Conservation (phyloP, 345 rosid genomes). For the Populus davidiana region DNA sequence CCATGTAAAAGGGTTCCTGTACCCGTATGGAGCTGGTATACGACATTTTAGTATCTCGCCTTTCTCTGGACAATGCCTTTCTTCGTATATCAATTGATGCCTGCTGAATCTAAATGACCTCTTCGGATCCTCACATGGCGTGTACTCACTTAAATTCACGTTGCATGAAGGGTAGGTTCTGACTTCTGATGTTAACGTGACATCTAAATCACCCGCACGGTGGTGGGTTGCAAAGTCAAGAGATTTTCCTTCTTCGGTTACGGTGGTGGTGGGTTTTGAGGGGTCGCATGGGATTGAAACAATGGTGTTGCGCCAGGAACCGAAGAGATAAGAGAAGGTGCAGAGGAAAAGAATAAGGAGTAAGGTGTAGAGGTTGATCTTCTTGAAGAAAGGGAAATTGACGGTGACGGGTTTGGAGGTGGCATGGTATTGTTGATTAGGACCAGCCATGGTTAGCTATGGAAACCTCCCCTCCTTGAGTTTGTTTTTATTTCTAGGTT, state of each 20-base stretch:
- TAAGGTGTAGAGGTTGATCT: slow-evolving; percentile 12
- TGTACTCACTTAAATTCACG: slow-evolving; percentile 39
- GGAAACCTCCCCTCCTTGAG: background rate
- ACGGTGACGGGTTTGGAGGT: slow-evolving; percentile 6
- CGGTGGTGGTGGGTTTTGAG: slow-evolving; percentile 1
- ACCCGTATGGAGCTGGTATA: slow-evolving; percentile 30
- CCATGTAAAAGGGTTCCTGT: slow-evolving; percentile 41
- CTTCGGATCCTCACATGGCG: slow-evolving; percentile 44
- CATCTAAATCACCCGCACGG: background rate
- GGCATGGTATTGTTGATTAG: slow-evolving; percentile 5
- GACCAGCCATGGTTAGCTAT: slow-evolving; percentile 22
- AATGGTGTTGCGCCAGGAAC: slow-evolving; percentile 21
- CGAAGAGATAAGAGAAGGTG: slow-evolving; percentile 40
- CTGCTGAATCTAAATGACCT: slow-evolving; percentile 33
- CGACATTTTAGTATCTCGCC: slow-evolving; percentile 27
- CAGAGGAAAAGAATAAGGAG: slow-evolving; percentile 38
- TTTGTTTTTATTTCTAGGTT: background rate
- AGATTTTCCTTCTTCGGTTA: background rate
- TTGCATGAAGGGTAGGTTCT: slow-evolving; percentile 33
- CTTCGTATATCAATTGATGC: slow-evolving; percentile 30
- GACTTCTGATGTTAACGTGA: background rate
- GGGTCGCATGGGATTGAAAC: slow-evolving; percentile 12
- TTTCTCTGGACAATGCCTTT: slow-evolving; percentile 36
- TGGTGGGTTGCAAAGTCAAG: slow-evolving; percentile 26
- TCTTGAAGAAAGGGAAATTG: slow-evolving; percentile 12